These are phyloP conservation scores for Plenodomus biglobosus DNA, from an alignment of 2,329 filamentous ascomycete genomes.

Conservation along the genomic window DNA sequence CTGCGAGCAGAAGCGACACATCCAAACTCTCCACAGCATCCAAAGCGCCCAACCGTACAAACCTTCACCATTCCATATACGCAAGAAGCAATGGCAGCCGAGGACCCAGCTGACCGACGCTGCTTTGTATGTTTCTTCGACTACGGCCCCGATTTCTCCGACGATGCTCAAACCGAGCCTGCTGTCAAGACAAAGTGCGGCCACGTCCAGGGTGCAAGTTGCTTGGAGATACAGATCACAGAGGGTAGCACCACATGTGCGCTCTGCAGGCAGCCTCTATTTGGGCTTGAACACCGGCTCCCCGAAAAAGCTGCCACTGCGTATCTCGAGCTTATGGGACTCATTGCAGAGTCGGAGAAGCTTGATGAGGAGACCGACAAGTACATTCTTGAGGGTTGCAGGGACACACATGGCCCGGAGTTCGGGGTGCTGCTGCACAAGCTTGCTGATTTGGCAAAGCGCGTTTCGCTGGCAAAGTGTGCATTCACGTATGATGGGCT, in stretches of 20 bases:
- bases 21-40: neutral
- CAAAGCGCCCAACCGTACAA: neutral
- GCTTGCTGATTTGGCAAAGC: neutral
- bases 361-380: neutral
- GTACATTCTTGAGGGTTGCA: neutral
- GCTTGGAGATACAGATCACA: neutral
- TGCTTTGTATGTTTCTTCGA: neutral
- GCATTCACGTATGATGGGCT: no score
- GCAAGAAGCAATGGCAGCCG: neutral
- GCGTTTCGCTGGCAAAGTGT: neutral
- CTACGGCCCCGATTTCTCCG: neutral
- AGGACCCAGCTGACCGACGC: neutral
- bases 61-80: neutral
- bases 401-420: neutral
- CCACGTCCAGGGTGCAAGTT: neutral
- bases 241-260: neutral
- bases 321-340: neutral
- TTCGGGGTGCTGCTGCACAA: neutral
- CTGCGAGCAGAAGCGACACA: neutral
- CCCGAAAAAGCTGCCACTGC: neutral
- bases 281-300: neutral
- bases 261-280: neutral
- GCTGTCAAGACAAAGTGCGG: neutral
- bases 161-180: neutral
- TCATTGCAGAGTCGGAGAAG: neutral